These are phyloP conservation scores for Trichoderma erinaceum DNA, from an alignment of 495 filamentous ascomycete genomes.

Conservation along the genomic window DNA sequence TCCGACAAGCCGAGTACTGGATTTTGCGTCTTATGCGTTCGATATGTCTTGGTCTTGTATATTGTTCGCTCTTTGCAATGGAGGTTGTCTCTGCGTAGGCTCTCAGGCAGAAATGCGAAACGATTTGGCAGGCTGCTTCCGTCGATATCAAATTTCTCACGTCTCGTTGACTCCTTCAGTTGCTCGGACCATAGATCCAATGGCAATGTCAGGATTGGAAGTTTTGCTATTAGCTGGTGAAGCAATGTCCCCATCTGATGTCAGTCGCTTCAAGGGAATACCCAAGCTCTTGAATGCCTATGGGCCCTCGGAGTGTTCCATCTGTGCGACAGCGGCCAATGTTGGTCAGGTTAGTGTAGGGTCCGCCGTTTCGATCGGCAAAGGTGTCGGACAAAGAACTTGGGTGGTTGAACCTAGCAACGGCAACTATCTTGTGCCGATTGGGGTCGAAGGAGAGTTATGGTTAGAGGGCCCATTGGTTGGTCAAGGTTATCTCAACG, in stretches of 20 bases:
- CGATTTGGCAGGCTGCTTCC: slow-evolving; percentile 15
- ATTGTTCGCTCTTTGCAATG: slow-evolving; percentile 51
- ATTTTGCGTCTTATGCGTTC: slow-evolving; percentile 63
- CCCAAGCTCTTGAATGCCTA: not conserved
- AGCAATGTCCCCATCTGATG: too few relatives aligned
- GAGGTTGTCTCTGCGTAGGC: slow-evolving; percentile 47
- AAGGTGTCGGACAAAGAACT: slow-evolving; percentile 40
- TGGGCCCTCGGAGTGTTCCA: not conserved
- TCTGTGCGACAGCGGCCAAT: not conserved
- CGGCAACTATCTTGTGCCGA: slow-evolving; percentile 35
- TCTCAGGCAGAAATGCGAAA: slow-evolving; percentile 33
- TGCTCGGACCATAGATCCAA: too few relatives aligned
- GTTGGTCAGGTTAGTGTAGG: slow-evolving; percentile 9
- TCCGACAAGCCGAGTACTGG: slow-evolving; percentile 42
- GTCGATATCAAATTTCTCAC: too few relatives aligned
- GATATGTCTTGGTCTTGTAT: slow-evolving; percentile 57
- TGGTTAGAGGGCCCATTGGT: slow-evolving; percentile 41
- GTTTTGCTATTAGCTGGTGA: slow-evolving; percentile 23
- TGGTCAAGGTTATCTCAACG: slow-evolving; percentile 20
- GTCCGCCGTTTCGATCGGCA: slow-evolving; percentile 25
- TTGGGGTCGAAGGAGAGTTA: slow-evolving; percentile 43
- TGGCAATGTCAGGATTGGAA: too few relatives aligned
- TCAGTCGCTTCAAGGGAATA: too few relatives aligned
- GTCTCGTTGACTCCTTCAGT: too few relatives aligned
- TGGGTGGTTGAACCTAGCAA: slow-evolving; percentile 10